Conservation (phyloP, 1,139 yeast species). For the Hyphopichia wangnamkhiaoensis region DNA sequence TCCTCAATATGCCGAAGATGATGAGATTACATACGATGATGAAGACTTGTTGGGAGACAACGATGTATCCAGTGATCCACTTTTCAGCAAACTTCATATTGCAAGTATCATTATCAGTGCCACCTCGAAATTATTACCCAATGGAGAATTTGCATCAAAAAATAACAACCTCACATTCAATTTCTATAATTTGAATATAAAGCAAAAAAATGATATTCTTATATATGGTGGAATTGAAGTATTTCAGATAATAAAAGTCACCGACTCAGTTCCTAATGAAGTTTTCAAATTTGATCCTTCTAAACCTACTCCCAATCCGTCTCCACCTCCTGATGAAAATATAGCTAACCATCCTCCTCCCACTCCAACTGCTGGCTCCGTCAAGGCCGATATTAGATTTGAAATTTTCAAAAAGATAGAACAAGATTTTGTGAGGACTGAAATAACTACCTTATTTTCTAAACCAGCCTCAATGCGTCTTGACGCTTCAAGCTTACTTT, state of each 20-base stretch:
- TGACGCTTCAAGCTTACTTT: slow-evolving; percentile 22
- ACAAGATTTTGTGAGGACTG: slow-evolving; percentile 20
- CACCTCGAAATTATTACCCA: slow-evolving; percentile 41
- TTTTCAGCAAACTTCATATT: slow-evolving; percentile 37
- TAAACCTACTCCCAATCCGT: slow-evolving; percentile 4
- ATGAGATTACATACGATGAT: slow-evolving; percentile 15
- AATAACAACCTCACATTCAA: slow-evolving; percentile 28
- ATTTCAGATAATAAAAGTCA: slow-evolving; percentile 23
- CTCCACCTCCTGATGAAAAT: slow-evolving; percentile 7
- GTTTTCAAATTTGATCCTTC: slow-evolving; percentile 22
- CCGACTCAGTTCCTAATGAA: slow-evolving; percentile 15
- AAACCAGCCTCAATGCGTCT: slow-evolving; percentile 40
- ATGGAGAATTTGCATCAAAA: slow-evolving; percentile 41
- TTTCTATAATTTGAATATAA: slow-evolving; percentile 34
- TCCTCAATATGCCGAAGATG: slow-evolving; percentile 33
- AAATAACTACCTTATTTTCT: slow-evolving; percentile 46
- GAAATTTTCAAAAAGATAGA: slow-evolving; percentile 41
- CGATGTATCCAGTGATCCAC: slow-evolving; percentile 10
- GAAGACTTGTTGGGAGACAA: slow-evolving; percentile 11
- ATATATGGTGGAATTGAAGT: slow-evolving; percentile 50
- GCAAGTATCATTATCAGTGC: slow-evolving; percentile 38
- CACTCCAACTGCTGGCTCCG: slow-evolving; percentile 7
- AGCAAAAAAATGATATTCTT: slow-evolving; percentile 42
- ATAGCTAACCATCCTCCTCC: slow-evolving; percentile 1
- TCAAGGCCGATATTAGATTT: slow-evolving; percentile 52